phyloP scores from a whole-genome alignment of 225 moss, liverwort and hornwort species.

The Pseudisothecium myosuroides region DNA sequence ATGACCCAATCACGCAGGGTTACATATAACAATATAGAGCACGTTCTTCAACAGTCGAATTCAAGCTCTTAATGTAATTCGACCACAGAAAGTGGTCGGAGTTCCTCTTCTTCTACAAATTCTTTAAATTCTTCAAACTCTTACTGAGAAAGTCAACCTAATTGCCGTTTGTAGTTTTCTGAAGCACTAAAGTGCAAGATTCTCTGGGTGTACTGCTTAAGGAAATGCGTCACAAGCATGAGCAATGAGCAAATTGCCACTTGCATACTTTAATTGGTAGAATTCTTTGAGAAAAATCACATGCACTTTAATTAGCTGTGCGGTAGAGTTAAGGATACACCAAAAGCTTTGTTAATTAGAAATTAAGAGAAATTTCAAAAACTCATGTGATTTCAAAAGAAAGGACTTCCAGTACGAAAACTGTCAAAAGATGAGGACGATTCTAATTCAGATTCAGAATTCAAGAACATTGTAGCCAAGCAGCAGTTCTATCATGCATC shows the following conservation, averaged over 20 bases:
- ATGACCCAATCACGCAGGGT: neutral
- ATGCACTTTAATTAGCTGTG: neutral
- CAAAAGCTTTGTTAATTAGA: neutral
- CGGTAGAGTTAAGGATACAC: neutral
- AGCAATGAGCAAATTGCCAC: neutral
- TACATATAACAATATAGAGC: neutral
- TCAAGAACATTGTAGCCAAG: neutral
- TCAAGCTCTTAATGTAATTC: neutral
- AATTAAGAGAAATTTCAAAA: neutral
- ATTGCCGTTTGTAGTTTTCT: neutral
- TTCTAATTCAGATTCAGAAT: neutral
- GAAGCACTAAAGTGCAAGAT: neutral
- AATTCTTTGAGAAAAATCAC: neutral
- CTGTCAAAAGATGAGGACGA: neutral
- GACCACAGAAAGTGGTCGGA: neutral
- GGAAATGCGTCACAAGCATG: neutral
- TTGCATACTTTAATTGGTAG: neutral
- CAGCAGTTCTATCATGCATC: neutral
- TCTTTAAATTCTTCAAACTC: neutral
- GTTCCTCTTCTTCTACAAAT: neutral
- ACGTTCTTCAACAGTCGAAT: neutral
- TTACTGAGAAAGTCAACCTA: neutral
- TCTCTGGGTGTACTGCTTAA: neutral
- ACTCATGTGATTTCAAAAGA: neutral
- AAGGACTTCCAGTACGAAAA: neutral